phyloP scores from a whole-genome alignment of 805 yeast species.

The Spathaspora hagerdaliae region DNA sequence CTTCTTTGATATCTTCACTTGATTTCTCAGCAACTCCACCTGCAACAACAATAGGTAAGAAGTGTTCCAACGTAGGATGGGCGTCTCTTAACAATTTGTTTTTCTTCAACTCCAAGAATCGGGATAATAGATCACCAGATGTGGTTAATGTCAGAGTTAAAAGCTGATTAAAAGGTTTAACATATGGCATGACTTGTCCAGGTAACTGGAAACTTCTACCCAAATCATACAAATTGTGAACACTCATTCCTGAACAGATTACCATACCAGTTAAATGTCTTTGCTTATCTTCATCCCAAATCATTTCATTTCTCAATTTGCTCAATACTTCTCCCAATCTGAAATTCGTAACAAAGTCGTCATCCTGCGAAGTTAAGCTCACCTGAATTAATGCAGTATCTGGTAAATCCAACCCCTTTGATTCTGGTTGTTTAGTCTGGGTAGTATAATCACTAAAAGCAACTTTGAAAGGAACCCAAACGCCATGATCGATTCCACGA shows the following conservation, averaged over 20 bases:
- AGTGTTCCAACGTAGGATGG: conserved; percentile 78
- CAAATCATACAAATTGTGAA: conserved; percentile 65
- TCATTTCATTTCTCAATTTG: conserved; percentile 42
- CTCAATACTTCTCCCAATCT: conserved; percentile 55
- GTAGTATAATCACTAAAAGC: conserved; percentile 47
- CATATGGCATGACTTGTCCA: conserved; percentile 41
- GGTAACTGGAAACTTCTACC: conserved; percentile 18
- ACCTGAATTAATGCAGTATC: conserved; percentile 50
- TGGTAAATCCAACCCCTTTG: conserved; percentile 31
- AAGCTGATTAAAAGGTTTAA: conserved; percentile 45
- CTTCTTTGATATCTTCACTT: conserved; percentile 31
- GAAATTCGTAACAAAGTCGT: conserved; percentile 40
- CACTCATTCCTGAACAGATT: conserved; percentile 74
- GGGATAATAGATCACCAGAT: conserved; percentile 22
- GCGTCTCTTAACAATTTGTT: conserved; percentile 42
- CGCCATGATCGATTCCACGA: conserved; percentile 83
- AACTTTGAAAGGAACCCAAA: conserved; percentile 75
- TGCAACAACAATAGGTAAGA: conserved; percentile 60
- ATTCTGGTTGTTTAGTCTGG: conserved; percentile 18
- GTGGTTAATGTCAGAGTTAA: conserved; percentile 38
- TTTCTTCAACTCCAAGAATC: conserved; percentile 33
- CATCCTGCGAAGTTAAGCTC: conserved; percentile 38
- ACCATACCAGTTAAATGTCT: conserved; percentile 37
- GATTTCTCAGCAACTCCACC: conserved; percentile 51
- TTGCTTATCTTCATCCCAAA: conserved; percentile 25